A percentile compares a stretch with the other conserved stretches of the same genome.
phyloP scores from a whole-genome alignment of 1,284 basidiomycete species.

The Pisolithus thermaeus region DNA sequence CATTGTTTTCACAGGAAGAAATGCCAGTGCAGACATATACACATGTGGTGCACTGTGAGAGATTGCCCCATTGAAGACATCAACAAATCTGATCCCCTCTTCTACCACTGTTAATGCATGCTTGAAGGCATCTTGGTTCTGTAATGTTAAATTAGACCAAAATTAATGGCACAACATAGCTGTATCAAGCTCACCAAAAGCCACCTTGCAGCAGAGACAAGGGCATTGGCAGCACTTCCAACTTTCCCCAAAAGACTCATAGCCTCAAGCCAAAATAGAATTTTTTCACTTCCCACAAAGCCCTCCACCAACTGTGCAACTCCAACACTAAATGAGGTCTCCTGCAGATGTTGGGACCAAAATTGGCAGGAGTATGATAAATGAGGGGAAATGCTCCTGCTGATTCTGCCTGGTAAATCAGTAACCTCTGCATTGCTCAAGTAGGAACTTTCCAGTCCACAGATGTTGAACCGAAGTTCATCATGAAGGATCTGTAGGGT shows the following conservation, averaged over 20 bases:
- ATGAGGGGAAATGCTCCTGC: slow-evolving; percentile 11
- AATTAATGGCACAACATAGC: not conserved
- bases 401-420: slow-evolving; percentile 7
- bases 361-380: slow-evolving; percentile 22
- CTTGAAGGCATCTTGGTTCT: too few species aligned
- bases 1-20: too few species aligned
- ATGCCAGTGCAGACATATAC: too few species aligned
- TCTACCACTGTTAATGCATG: too few species aligned
- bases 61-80: too few species aligned
- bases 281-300: too few species aligned
- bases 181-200: not conserved
- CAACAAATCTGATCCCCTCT: too few species aligned
- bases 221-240: not conserved
- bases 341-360: slow-evolving; percentile 21
- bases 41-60: too few species aligned
- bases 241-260: not conserved
- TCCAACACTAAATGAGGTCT: not conserved
- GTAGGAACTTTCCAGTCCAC: slow-evolving; percentile 16
- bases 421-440: slow-evolving; percentile 14
- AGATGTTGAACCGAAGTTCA: slow-evolving; percentile 28
- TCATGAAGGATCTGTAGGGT: not conserved
- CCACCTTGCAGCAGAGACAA: not conserved
- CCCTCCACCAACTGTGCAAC: not conserved
- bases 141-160: too few species aligned
- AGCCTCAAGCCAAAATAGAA: slow-evolving; percentile 24